Evolutionary conservation across 768 basidiomycete genomes (phyloP).

Genomic region (Tubosaeta brunneosetosa): DNA sequence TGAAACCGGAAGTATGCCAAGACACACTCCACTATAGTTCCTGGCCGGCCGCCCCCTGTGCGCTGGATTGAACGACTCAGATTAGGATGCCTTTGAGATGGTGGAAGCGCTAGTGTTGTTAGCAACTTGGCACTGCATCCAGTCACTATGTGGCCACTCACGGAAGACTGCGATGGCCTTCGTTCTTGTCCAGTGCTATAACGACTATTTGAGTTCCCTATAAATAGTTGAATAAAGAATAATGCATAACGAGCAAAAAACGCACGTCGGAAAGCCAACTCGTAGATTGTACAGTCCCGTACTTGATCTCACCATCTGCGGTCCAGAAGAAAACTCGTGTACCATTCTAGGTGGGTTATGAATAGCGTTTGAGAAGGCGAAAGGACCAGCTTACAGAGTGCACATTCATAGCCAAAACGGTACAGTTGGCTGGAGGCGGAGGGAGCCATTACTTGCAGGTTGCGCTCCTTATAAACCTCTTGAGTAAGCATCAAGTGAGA

Average conservation of each 20-base stretch:
- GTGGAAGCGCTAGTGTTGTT: constrained; percentile 37
- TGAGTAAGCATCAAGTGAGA: constrained; percentile 7
- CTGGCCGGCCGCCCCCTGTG: too few relatives aligned
- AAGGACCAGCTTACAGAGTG: constrained; percentile 46
- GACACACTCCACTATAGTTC: background rate
- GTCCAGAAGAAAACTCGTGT: constrained; percentile 69
- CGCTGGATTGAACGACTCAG: constrained; percentile 8
- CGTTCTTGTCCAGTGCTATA: constrained; percentile 45
- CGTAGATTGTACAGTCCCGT: constrained; percentile 55
- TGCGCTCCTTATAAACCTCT: constrained; percentile 22
- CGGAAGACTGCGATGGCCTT: constrained; percentile 49
- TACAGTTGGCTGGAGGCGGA: constrained; percentile 14
- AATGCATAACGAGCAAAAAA: constrained; percentile 1
- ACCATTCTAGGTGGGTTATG: constrained; percentile 45
- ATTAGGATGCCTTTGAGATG: constrained; percentile 43
- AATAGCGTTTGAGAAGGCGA: constrained; percentile 5
- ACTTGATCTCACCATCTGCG: constrained; percentile 47
- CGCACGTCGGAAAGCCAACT: constrained; percentile 55
- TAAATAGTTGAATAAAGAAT: constrained; percentile 9
- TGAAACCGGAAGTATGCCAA: constrained; percentile 11
- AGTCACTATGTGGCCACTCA: constrained; percentile 32
- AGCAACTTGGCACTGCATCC: constrained; percentile 10
- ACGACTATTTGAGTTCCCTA: constrained; percentile 61
- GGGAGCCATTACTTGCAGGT: constrained; percentile 16
- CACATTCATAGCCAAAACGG: constrained; percentile 68